Percentiles rank a stretch among this genome's conserved stretches.
Evolutionary conservation across 2,329 filamentous ascomycete species (phyloP).

Genomic region (Hymenoscyphus occultus): DNA sequence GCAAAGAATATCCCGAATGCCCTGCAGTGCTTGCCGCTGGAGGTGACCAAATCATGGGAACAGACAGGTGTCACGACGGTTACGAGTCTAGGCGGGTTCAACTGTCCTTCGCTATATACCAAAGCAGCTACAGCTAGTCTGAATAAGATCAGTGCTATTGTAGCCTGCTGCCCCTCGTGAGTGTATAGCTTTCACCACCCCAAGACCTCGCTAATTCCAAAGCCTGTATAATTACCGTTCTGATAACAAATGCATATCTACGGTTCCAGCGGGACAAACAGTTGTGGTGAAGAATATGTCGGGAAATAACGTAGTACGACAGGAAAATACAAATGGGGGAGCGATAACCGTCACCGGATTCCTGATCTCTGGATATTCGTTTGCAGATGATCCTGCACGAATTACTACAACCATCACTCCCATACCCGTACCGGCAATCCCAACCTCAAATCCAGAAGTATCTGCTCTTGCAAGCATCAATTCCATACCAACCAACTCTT

Average conservation of each 20-base stretch:
- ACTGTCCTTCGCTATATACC: slow-evolving; percentile 19
- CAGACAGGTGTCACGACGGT: neutral
- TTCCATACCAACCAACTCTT: neutral
- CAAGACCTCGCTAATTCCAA: slow-evolving; percentile 6
- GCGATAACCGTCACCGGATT: slow-evolving; percentile 12
- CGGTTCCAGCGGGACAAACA: slow-evolving; percentile 4
- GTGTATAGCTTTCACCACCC: neutral
- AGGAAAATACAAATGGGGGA: neutral
- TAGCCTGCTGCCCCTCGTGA: slow-evolving; percentile 23
- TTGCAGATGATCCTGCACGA: slow-evolving; percentile 6
- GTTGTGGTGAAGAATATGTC: slow-evolving; percentile 12
- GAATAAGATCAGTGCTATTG: slow-evolving; percentile 15
- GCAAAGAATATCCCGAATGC: slow-evolving; percentile 14
- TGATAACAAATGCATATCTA: slow-evolving; percentile 17
- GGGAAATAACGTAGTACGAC: neutral
- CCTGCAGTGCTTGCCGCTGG: slow-evolving; percentile 15
- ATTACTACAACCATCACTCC: slow-evolving; percentile 3
- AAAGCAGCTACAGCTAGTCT: slow-evolving; percentile 14
- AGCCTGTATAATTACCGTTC: slow-evolving; percentile 16
- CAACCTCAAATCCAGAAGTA: slow-evolving; percentile 7
- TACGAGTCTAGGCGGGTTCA: slow-evolving; percentile 17
- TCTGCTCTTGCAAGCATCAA: neutral
- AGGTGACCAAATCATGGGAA: slow-evolving; percentile 9
- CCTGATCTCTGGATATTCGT: slow-evolving; percentile 9
- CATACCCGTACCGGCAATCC: neutral